phyloP scores from a whole-genome alignment of 352 stramenopile genomes.

The Phytophthora quininea region DNA sequence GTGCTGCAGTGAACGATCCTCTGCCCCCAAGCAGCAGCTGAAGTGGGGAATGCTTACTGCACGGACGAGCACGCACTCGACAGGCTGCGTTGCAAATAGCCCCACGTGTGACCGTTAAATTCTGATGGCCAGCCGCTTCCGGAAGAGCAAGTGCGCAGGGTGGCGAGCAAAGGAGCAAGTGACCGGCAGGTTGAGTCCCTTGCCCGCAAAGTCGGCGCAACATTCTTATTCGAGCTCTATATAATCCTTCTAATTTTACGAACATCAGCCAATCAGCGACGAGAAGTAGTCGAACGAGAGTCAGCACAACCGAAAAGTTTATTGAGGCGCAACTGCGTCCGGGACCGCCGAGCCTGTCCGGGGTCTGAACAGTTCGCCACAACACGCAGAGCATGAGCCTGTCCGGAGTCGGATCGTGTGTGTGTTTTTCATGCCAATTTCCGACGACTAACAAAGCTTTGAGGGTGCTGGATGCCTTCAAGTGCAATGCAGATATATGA shows the following conservation, averaged over 20 bases:
- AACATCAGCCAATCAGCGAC: too few relatives aligned
- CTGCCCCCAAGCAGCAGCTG: conserved; percentile 16
- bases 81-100: conserved; percentile 38
- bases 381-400: too few relatives aligned
- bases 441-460: too few relatives aligned
- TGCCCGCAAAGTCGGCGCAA: neutral
- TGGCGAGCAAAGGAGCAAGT: conserved; percentile 23
- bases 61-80: conserved; percentile 6
- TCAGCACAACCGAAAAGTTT: too few relatives aligned
- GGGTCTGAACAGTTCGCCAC: too few relatives aligned
- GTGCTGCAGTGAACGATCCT: conserved; percentile 30
- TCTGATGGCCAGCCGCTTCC: neutral
- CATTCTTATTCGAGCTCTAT: conserved; percentile 36
- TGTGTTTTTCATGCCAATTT: too few relatives aligned
- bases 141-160: conserved; percentile 24
- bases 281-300: too few relatives aligned
- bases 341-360: too few relatives aligned
- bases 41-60: conserved; percentile 1
- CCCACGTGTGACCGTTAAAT: conserved; percentile 2
- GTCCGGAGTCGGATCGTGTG: too few relatives aligned
- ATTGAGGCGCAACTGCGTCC: too few relatives aligned
- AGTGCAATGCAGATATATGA: too few relatives aligned
- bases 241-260: conserved; percentile 34
- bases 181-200: neutral
- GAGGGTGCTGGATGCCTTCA: too few relatives aligned